Base-by-base conservation (phyloP, 176 grass and related monocot species). In the Zoysia japonica region DNA sequence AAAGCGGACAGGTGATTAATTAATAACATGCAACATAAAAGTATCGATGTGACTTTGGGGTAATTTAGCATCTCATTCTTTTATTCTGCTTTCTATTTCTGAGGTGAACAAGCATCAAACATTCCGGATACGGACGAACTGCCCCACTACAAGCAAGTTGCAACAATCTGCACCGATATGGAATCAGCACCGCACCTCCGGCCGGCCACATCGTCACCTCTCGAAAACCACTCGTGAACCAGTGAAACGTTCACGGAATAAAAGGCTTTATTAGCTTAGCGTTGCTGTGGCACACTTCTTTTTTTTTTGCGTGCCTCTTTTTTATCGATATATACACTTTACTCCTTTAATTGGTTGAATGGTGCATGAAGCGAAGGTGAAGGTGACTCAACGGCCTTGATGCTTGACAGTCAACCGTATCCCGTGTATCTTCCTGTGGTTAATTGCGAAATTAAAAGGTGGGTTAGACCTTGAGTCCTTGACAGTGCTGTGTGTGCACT, bases 321-420 rank as follows among this genome's bases (percentile, higher is more conserved):
- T n/a, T n/a, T n/a, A n/a, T n/a, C n/a, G n/a, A n/a, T n/a, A n/a
- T n/a, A n/a, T n/a, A 72, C 74, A 9, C 62, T 81, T 70, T 75
- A 28, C 38, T 63, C 69, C 28, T 74, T 67, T 57, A 45, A n/a
- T n/a, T 60, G 42, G 16, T 74, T 62, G 78, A 82, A 66, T 67
- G 48, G 36, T 66, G 41, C 41, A 73, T 45, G 43, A 45, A 4
- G 17, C 19, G 77, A 77, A 71, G 71, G 38, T 17, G 78, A 80
- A 71, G 15, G 20, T 72, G 49, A 79, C 65, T 57, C 49, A 68
- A 9, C 44, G 61, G 38, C 45, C 47, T 9, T n/a, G 19, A 88
- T 68, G 76, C 19, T 51, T 51, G 74, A 78, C 83, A 47, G 61
- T 67, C 82, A 86, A 82, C 78, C 68, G 48, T 41, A 85, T 78